These are phyloP conservation scores for Kregervanrija pseudodelftensis DNA, from an alignment of 805 yeast species.

Conservation along the genomic window DNA sequence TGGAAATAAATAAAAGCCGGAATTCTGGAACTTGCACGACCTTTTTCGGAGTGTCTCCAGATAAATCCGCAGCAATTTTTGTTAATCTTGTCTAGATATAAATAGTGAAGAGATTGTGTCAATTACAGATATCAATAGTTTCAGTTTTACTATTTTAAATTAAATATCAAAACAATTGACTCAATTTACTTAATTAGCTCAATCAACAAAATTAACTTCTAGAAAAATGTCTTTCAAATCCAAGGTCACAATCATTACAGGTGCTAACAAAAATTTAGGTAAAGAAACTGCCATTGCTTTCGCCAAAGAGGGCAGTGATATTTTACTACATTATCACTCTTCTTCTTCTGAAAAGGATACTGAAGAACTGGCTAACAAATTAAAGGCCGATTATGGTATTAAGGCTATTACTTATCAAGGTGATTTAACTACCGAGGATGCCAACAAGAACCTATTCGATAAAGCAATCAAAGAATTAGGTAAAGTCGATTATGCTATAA, in stretches of 20 bases:
- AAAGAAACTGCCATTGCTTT: constrained; percentile 34
- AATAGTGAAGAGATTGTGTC: too few relatives aligned
- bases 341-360: constrained; percentile 29
- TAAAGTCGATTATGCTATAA: constrained; percentile 53
- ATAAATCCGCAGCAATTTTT: too few relatives aligned
- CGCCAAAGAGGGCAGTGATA: constrained; percentile 46
- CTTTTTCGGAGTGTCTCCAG: too few relatives aligned
- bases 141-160: too few relatives aligned
- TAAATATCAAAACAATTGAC: too few relatives aligned
- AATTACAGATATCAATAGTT: too few relatives aligned
- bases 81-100: too few relatives aligned
- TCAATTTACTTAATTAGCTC: too few relatives aligned
- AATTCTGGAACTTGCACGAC: too few relatives aligned
- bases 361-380: constrained; percentile 30
- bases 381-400: constrained; percentile 31
- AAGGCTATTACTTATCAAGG: constrained; percentile 38
- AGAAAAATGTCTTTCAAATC: too few relatives aligned
- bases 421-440: constrained; percentile 35
- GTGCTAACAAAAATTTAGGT: constrained; percentile 17
- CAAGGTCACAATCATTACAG: constrained; percentile 11
- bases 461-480: constrained; percentile 40
- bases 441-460: constrained; percentile 38
- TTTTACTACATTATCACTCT: constrained; percentile 52
- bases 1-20: too few relatives aligned
- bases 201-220: too few relatives aligned